Conservation (phyloP, 2,329 filamentous ascomycete species). For the Biscogniauxia mediterranea region DNA sequence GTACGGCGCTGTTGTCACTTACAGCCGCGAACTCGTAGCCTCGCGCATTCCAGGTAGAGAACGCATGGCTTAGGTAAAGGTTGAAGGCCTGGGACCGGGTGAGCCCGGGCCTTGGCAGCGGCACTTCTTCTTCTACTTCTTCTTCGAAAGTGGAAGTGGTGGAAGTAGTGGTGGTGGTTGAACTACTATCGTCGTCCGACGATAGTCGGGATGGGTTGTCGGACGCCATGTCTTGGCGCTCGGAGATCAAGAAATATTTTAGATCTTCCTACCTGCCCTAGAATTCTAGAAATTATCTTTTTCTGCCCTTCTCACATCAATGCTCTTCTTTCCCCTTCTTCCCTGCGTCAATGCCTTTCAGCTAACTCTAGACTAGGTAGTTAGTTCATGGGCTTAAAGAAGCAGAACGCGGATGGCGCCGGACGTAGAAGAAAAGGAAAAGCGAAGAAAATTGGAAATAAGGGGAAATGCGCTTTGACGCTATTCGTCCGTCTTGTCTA, state of each 20-base stretch:
- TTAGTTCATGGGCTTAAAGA: too few species aligned
- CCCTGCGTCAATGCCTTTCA: too few species aligned
- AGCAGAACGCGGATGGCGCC: too few species aligned
- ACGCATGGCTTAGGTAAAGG: constrained; percentile 52
- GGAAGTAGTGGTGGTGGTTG: neutral
- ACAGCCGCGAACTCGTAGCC: constrained; percentile 56
- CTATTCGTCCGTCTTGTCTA: neutral
- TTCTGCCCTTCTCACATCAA: too few species aligned
- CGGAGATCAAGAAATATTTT: neutral
- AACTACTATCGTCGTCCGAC: neutral
- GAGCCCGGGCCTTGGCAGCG: constrained; percentile 19
- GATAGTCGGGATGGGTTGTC: neutral
- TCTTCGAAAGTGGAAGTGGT: neutral
- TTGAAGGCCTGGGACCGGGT: constrained; percentile 36
- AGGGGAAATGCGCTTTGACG: neutral
- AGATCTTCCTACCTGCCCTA: neutral
- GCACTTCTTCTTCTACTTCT: neutral
- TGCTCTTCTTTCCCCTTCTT: too few species aligned
- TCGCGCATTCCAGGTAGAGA: constrained; percentile 57
- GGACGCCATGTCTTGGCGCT: neutral
- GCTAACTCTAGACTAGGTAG: too few species aligned
- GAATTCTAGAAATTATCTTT: neutral
- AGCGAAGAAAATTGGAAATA: neutral
- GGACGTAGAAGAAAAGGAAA: too few species aligned
- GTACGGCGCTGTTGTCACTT: constrained; percentile 26